phyloP scores from a whole-genome alignment of 768 basidiomycete species.

The Suillus subluteus region DNA sequence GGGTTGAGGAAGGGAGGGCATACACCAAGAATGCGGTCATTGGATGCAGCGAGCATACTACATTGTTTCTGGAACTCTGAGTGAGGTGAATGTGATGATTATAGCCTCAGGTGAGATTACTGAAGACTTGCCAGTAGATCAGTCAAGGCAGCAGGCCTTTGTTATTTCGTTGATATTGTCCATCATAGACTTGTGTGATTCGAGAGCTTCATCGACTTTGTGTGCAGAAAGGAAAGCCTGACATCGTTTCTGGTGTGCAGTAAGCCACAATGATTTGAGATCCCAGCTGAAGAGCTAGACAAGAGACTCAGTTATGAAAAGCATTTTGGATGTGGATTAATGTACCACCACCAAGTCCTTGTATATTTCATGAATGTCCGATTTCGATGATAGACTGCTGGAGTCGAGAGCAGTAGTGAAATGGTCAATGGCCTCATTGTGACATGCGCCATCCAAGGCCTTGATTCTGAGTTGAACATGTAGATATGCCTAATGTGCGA shows the following conservation, averaged over 20 bases:
- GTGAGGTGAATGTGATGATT: neutral
- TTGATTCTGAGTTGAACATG: no score
- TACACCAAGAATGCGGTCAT: no score
- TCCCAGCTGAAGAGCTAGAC: neutral
- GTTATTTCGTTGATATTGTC: neutral
- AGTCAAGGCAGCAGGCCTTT: neutral
- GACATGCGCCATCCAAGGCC: no score
- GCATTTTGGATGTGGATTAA: no score
- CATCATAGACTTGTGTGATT: neutral
- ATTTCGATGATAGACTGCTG: no score
- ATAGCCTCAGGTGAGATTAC: no score
- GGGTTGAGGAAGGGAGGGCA: no score
- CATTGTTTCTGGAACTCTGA: neutral
- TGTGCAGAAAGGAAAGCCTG: neutral
- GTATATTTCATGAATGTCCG: no score
- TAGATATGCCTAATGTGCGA: no score
- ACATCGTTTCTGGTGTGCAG: neutral
- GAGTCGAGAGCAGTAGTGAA: no score
- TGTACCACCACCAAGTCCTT: no score
- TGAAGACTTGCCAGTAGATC: neutral
- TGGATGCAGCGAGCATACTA: neutral
- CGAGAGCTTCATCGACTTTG: neutral
- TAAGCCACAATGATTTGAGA: neutral
- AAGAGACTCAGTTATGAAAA: neutral
- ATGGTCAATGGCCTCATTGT: no score